phyloP scores from a whole-genome alignment of 805 yeast species.

The Pichia heedii region DNA sequence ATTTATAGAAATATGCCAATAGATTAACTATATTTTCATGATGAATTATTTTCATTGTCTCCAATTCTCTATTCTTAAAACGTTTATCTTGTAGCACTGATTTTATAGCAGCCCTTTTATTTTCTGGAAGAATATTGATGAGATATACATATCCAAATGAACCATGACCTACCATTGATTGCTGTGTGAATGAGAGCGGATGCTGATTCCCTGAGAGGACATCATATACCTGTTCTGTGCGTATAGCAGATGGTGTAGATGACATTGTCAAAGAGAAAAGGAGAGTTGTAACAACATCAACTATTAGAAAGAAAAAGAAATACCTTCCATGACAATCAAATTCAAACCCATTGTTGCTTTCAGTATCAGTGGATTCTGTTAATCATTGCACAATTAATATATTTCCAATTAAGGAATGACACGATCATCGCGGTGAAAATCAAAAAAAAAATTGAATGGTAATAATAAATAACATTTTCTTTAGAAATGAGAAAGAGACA shows the following conservation, averaged over 20 bases:
- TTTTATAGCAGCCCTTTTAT: conserved; percentile 84
- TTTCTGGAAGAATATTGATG: conserved; percentile 64
- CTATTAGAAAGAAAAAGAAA: too few relatives aligned
- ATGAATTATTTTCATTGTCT: conserved; percentile 83
- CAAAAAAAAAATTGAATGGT: too few relatives aligned
- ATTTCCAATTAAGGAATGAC: too few relatives aligned
- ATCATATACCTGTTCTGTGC: conserved; percentile 60
- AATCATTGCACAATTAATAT: too few relatives aligned
- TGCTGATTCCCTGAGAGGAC: conserved; percentile 59
- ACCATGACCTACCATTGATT: conserved; percentile 95
- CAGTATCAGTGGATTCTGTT: too few relatives aligned
- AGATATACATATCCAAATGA: conserved; percentile 98
- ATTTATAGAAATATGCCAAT: conserved; percentile 76
- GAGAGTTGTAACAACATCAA: too few relatives aligned
- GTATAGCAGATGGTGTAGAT: conserved; percentile 2
- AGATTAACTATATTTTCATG: conserved; percentile 85
- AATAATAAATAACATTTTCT: too few relatives aligned
- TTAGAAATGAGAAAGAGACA: too few relatives aligned
- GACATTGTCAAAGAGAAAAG: too few relatives aligned
- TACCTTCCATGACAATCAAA: too few relatives aligned
- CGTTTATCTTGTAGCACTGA: conserved; percentile 94
- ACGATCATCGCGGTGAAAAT: too few relatives aligned
- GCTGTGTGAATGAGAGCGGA: conserved; percentile 66
- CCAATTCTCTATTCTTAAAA: conserved; percentile 89
- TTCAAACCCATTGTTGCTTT: too few relatives aligned